Evolutionary conservation across 2,329 filamentous ascomycete species (phyloP), one percentile per base, ranked within the genome.

Genomic region (Cryoendolithus antarcticus): DNA sequence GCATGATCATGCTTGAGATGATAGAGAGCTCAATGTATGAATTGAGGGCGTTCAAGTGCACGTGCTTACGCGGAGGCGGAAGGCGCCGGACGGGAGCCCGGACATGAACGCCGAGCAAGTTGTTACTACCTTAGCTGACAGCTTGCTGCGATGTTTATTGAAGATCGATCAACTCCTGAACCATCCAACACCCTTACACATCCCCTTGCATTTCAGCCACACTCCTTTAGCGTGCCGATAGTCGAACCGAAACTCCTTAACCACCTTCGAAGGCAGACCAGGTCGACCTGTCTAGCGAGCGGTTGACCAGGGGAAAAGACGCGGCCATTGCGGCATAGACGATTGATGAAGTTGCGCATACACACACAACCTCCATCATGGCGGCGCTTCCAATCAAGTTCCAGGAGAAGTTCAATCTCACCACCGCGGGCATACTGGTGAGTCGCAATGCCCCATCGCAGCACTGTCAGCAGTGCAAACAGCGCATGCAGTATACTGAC

Each of bases 301-400:
- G 35, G 39, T 35, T 34, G 36, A 43, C 38, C 29, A 39, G 39
- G 37, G 32, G 35, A 33, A 45, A 46, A 45, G 34, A 41, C 34
- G 39, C 34, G 46, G 45, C 42, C 48, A 45, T 47, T 47, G 50
- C 48, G 41, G 39, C 43, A 43, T 40, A 19, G 37, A 46, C 44
- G 47, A 40, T 47, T 43, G 43, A 53, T 54, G 52, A 50, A 47
- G 45, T 39, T 41, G 44, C 39, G 39, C 34, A 37, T 44, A 12
- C 31, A 31, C 24, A 27, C 24, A 27, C 24, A 27, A 27, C 24
- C 24, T 27, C 24, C 44, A 67, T 55, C 59, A 70, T 70, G 77
- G 74, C 77, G 62, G 75, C 79, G 65, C 72, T 93, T 60, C 86
- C 84, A 59, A 93, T 94, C 69, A 86, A 86, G 72, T 93, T 94